A percentile compares a stretch with the other conserved stretches of the same genome.
phyloP scores from a whole-genome alignment of 169 alveolate genomes.

The Eimeria brunetti region DNA sequence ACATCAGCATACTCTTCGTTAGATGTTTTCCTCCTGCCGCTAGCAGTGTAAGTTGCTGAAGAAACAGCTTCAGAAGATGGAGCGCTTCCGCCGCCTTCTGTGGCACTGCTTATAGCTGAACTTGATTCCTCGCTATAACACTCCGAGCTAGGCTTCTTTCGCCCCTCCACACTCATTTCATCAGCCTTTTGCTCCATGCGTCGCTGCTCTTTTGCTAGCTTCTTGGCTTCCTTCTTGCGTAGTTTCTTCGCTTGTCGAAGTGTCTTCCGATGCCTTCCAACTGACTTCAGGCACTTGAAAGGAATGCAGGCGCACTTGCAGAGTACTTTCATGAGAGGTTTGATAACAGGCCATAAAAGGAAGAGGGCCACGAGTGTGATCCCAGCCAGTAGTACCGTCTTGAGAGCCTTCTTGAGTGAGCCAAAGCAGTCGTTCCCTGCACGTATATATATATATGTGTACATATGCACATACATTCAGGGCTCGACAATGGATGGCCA shows the following conservation, averaged over 20 bases:
- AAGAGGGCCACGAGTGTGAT: conserved; percentile 51
- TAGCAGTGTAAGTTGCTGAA: not conserved
- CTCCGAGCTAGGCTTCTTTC: not conserved
- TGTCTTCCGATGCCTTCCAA: conserved; percentile 33
- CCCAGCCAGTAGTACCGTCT: conserved; percentile 40
- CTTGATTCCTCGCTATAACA: not conserved
- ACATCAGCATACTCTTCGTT: not conserved
- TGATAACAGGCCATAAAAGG: conserved; percentile 55
- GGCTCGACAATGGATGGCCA: not conserved
- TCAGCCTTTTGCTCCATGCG: not conserved
- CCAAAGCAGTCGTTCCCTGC: conserved; percentile 71
- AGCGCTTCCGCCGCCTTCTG: not conserved
- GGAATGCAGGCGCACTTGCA: conserved; percentile 55
- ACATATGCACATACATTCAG: not conserved
- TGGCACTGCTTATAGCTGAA: not conserved
- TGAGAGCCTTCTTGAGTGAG: conserved; percentile 41
- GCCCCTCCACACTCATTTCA: not conserved
- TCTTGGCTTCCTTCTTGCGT: conserved; percentile 48
- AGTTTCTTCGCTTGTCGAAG: not conserved
- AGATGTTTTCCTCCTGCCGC: not conserved
- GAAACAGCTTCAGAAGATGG: conserved; percentile 6
- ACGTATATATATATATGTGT: too few species aligned
- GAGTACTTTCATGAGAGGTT: conserved; percentile 27
- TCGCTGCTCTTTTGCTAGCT: conserved; percentile 27
- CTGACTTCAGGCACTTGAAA: conserved; percentile 43